Conservation (phyloP, 495 filamentous ascomycete species). For the Friedmanniomyces endolithicus region DNA sequence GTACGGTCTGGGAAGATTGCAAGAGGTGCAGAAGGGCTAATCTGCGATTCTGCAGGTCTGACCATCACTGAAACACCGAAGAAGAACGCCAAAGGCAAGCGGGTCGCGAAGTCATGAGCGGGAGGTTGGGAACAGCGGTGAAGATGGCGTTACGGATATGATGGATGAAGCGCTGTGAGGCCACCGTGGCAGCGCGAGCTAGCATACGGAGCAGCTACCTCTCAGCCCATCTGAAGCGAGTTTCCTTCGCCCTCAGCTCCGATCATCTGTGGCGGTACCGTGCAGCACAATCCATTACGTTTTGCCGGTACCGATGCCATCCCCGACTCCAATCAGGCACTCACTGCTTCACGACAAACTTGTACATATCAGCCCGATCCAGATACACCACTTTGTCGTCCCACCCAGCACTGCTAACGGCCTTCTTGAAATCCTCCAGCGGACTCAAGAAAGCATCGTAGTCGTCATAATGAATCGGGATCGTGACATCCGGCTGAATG, state of each 20-base stretch:
- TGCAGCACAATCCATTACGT: background rate
- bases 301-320: too few species aligned
- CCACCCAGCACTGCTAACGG: conserved; percentile 41
- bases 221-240: background rate
- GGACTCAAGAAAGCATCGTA: conserved; percentile 51
- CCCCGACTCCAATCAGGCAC: background rate
- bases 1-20: conserved; percentile 25
- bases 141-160: conserved; percentile 8
- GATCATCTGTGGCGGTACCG: background rate
- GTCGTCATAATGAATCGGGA: conserved; percentile 62
- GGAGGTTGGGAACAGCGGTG: background rate
- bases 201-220: background rate
- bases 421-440: conserved; percentile 47
- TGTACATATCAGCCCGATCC: conserved; percentile 47
- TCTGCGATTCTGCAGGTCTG: conserved; percentile 41
- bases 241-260: background rate
- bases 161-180: background rate
- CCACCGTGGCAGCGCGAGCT: background rate
- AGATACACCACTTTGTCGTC: conserved; percentile 46
- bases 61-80: conserved; percentile 66
- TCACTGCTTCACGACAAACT: conserved; percentile 36
- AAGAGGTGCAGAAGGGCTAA: conserved; percentile 26
- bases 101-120: conserved; percentile 15
- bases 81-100: conserved; percentile 54
- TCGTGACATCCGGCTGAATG: conserved; percentile 49